These are phyloP conservation scores for Pseudotsuga menziesii DNA, from an alignment of 75 land plant species.

Conservation along the genomic window DNA sequence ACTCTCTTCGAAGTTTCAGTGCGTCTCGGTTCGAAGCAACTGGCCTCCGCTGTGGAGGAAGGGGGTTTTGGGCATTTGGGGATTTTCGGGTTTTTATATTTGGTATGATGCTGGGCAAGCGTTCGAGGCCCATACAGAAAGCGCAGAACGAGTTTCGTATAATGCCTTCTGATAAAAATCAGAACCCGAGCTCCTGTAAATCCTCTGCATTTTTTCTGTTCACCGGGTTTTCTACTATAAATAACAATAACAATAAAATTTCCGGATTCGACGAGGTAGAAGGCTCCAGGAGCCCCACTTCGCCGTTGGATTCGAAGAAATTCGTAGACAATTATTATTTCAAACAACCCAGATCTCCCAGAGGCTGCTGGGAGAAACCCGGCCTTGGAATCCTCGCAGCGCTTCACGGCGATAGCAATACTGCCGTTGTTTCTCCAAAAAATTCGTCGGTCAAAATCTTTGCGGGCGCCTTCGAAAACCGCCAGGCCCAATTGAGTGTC, in stretches of 20 bases:
- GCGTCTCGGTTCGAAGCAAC: background rate
- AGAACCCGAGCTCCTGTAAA: background rate
- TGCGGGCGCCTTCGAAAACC: too few species aligned
- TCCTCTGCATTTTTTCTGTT: background rate
- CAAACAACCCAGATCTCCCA: background rate
- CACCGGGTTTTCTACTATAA: background rate
- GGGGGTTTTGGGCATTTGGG: background rate
- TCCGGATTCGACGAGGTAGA: background rate
- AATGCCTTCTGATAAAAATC: background rate
- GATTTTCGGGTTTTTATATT: background rate
- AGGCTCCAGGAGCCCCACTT: conserved; percentile 2
- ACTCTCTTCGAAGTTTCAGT: background rate
- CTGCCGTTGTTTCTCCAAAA: background rate
- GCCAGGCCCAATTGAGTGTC: too few species aligned
- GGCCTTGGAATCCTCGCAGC: conserved; percentile 9
- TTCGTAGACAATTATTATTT: background rate
- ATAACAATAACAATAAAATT: background rate
- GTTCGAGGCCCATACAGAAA: conserved; percentile 4
- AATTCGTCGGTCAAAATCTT: background rate
- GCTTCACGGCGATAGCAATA: background rate
- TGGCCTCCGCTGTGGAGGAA: background rate
- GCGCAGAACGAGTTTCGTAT: background rate
- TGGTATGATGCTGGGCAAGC: conserved; percentile 9
- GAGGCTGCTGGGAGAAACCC: background rate
- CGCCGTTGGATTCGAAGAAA: background rate